Evolutionary conservation across 2,329 filamentous ascomycete species (phyloP), one percentile per base, ranked within the genome.

Genomic region (Lecanicillium sp.): DNA sequence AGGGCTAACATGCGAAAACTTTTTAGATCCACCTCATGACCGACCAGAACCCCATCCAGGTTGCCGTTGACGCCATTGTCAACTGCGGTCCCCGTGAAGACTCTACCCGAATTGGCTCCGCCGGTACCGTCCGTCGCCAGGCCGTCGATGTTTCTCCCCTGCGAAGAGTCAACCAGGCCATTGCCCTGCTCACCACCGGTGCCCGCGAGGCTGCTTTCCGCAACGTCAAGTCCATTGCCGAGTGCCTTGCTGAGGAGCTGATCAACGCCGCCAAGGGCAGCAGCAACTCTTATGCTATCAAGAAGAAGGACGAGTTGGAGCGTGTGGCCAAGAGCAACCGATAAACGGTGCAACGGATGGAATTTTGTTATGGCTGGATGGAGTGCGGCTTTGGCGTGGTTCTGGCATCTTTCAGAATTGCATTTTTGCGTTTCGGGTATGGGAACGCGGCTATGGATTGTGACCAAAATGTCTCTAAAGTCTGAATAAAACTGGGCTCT

Each of bases 301-400:
- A 98, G 88, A 98, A 98, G 88, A 98, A 98, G 90, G 92, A 98
- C 72, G 94, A 98, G 85, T 74, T 98, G 77, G 92, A 98, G 85
- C 92, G 92, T 92, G 92, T 98, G 62, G 92, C 92, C 75, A 98
- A 98, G 87, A 87, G 81, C 81, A 98, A 98, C 84, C 87, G 92
- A 84, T 98, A 97, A 89, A 89, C 56, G 62, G 54, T 36, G 33
- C 35, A 29, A 29, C 19, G 36, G 25, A 39, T 45, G 39, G 45
- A n/a, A 44, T 42, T 45, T 52, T 57, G 60, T 60, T 52, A 50
- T 54, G 57, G 54, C 52, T 55, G 53, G 56, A 58, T 56, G 53
- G 53, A 51, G 55, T 60, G 54, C 52, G 58, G 60, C 58, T 61
- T 61, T 58, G 60, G 61, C 60, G 61, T 64, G 59, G 56, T 62